These are phyloP conservation scores for Spergularia marina DNA, from an alignment of 148 eudicot genomes.

Conservation along the genomic window DNA sequence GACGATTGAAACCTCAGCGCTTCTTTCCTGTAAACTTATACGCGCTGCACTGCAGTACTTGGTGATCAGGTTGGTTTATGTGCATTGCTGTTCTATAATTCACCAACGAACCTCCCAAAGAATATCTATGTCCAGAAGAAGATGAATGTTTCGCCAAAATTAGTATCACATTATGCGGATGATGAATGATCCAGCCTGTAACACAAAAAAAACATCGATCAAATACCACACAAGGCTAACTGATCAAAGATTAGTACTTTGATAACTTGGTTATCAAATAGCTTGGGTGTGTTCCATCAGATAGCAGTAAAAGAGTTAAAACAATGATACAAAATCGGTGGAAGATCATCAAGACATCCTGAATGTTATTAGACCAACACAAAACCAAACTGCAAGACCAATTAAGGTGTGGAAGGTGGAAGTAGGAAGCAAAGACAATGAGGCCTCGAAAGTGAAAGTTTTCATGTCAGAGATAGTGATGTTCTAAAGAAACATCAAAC, in stretches of 20 bases:
- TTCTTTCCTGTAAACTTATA: slow-evolving; percentile 15
- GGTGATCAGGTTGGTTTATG: slow-evolving; percentile 16
- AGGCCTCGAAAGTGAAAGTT: no score
- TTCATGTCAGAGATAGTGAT: no score
- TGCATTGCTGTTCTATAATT: slow-evolving; percentile 16
- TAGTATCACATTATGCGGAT: slow-evolving; percentile 14
- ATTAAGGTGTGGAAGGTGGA: neutral
- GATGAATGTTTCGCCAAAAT: neutral
- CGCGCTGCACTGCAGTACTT: slow-evolving; percentile 12
- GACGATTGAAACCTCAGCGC: neutral
- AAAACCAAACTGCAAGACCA: no score
- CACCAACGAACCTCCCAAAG: neutral
- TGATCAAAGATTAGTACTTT: neutral
- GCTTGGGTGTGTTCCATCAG: no score
- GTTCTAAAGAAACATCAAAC: neutral
- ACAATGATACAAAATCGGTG: no score
- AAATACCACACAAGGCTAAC: neutral
- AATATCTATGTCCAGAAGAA: slow-evolving; percentile 8
- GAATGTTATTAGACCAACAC: no score
- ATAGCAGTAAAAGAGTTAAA: no score
- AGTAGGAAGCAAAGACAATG: no score
- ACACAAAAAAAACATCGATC: slow-evolving; percentile 1
- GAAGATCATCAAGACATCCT: no score
- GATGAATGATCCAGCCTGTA: slow-evolving; percentile 27
- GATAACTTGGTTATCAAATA: no score